Evolutionary conservation across 805 yeast species (phyloP), one percentile per base, ranked within the genome.

Genomic region (Candida arabinofermentans): DNA sequence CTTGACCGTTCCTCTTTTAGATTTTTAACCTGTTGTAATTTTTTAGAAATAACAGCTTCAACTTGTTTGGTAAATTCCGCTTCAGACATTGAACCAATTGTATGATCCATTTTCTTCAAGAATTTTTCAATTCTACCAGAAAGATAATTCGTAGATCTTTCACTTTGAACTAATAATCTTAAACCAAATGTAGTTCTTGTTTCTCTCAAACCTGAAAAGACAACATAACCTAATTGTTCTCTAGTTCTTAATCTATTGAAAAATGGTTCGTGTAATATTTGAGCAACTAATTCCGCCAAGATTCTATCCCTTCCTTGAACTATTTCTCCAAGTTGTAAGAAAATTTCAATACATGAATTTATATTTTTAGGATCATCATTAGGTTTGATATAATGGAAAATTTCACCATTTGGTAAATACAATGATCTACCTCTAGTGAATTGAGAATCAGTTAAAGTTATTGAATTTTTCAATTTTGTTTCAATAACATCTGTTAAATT

Each of bases 151-250:
- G 93, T 71, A 2, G 86, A 65, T 58, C 83, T 78, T 60, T 88
- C 97, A 45, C 93, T 82, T 66, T 91, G 99, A 38, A 90, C 74
- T 50, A 90, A 67, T 12, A 93, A 64, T 54, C 93, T 72, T 50
- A 80, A 74, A 12, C 91, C 90, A 58, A 77, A 72, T 5, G 83
- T 75, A 18, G 93, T 82, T 57, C 95, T 75, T 3, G 86, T 76
- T 46, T 72, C 72, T 46, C 83, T 69, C 21, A 75, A 66, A 0
- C 95, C 86, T 34, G 93, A 80, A 58, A 87, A 88, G 0, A 91
- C 99, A 48, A 91, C 89, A 56, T 91, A 91, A 2, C 99, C 99
- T 24, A 91, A 72, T 62, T 93, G 98, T 65, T 91, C 98, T 54
- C 87, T 83, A 6, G 99, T 91, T 63, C 99, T 77, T 43, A 91